A percentile compares a stretch with the other conserved stretches of the same genome.
Evolutionary conservation across 352 stramenopile species (phyloP).

Genomic region (Pythium biforme): DNA sequence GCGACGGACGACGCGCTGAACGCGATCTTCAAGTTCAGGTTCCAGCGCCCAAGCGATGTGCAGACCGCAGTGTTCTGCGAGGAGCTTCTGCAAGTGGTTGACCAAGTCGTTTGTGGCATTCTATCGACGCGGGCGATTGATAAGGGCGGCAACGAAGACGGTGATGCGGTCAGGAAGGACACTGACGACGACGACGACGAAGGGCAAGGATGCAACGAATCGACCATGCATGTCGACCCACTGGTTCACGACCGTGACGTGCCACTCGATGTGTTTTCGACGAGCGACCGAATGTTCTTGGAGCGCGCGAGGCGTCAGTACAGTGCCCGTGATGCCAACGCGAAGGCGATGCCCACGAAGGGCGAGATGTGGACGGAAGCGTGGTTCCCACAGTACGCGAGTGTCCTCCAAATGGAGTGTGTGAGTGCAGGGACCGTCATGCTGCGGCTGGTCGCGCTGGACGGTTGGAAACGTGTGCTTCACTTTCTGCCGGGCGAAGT

Average conservation of each 20-base stretch:
- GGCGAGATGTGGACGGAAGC: slow-evolving; percentile 17
- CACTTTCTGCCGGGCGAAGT: slow-evolving; percentile 31
- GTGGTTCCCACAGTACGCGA: slow-evolving; percentile 53
- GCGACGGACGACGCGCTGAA: slow-evolving; percentile 24
- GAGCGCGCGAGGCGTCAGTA: slow-evolving; percentile 1
- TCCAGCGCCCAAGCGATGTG: slow-evolving; percentile 32
- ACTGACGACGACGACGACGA: background rate
- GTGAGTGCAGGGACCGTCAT: slow-evolving; percentile 11
- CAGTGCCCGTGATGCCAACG: background rate
- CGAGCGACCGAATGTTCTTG: background rate
- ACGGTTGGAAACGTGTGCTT: slow-evolving; percentile 41
- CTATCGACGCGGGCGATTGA: background rate
- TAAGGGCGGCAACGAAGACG: background rate
- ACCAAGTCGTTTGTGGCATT: background rate
- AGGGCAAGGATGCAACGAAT: background rate
- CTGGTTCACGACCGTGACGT: slow-evolving; percentile 3
- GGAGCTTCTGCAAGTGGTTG: slow-evolving; percentile 1
- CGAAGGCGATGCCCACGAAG: background rate
- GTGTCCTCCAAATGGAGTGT: slow-evolving; percentile 34
- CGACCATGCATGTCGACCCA: slow-evolving; percentile 4
- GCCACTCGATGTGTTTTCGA: slow-evolving; percentile 12
- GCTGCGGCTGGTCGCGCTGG: slow-evolving; percentile 15
- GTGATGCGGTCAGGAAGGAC: background rate
- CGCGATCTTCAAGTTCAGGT: slow-evolving; percentile 42
- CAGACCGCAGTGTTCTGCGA: slow-evolving; percentile 29